Evolutionary conservation across 208 protist species (phyloP).

Genomic region (Acanthamoeba divionensis): DNA sequence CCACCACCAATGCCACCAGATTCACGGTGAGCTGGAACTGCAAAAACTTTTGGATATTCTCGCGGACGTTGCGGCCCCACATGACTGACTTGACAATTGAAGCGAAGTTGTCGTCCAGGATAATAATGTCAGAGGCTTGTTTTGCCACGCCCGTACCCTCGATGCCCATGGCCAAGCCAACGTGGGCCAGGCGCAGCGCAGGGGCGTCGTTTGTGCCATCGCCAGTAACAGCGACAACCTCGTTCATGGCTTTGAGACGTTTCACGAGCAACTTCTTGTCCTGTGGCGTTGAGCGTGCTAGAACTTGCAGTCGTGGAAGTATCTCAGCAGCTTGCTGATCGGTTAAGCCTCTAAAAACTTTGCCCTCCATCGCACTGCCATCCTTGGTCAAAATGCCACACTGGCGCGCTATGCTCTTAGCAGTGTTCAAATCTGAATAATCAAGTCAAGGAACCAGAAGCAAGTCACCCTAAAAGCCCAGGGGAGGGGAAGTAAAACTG

Average conservation of each 20-base stretch:
- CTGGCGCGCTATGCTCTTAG: slow-evolving; percentile 88
- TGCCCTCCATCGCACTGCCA: slow-evolving; percentile 69
- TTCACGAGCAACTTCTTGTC: slow-evolving; percentile 8
- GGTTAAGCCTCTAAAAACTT: slow-evolving; percentile 52
- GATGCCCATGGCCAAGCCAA: slow-evolving; percentile 90
- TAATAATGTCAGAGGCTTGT: slow-evolving; percentile 82
- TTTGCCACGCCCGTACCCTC: slow-evolving; percentile 73
- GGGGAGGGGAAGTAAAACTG: no score
- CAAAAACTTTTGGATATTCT: slow-evolving; percentile 96
- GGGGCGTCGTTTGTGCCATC: slow-evolving; percentile 91
- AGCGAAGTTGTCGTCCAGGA: slow-evolving; percentile 89
- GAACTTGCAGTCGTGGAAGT: slow-evolving; percentile 66
- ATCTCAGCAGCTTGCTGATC: slow-evolving; percentile 75
- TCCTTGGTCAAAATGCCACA: slow-evolving; percentile 86
- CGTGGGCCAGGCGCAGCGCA: slow-evolving; percentile 85
- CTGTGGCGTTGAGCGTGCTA: neutral
- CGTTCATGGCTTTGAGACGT: neutral
- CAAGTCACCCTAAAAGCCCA: no score
- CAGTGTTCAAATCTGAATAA: no score
- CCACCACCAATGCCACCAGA: slow-evolving; percentile 90
- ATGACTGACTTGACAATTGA: slow-evolving; percentile 91
- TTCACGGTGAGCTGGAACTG: slow-evolving; percentile 98
- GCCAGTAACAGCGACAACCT: neutral
- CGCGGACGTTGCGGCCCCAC: slow-evolving; percentile 97
- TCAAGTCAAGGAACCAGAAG: no score